A percentile compares a stretch with the other conserved stretches of the same genome.
Evolutionary conservation across 139 green algal species (phyloP).

Genomic region (Coccomyxa sp.): DNA sequence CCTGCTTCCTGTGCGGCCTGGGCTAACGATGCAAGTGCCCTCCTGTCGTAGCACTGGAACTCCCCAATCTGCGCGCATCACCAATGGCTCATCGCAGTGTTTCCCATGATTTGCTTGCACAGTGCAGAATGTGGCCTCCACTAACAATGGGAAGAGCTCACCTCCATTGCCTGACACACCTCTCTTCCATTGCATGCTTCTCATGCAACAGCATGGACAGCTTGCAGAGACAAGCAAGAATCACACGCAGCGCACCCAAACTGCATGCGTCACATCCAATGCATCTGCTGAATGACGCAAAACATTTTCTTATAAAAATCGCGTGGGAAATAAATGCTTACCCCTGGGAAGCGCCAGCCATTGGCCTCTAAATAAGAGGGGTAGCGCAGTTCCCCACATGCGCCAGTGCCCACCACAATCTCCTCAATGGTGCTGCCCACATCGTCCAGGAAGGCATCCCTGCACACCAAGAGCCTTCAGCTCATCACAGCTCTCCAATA

Average conservation of each 20-base stretch:
- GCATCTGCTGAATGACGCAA: no score
- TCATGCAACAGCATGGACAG: no score
- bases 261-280: no score
- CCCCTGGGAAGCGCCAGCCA: slow-evolving; percentile 83
- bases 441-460: slow-evolving; percentile 49
- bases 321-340: slow-evolving; percentile 10
- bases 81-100: not conserved
- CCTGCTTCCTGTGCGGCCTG: slow-evolving; percentile 32
- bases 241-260: no score
- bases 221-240: no score
- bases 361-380: slow-evolving; percentile 73
- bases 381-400: slow-evolving; percentile 64
- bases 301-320: no score
- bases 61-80: slow-evolving; percentile 60
- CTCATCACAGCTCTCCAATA: no score
- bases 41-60: slow-evolving; percentile 66
- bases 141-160: no score
- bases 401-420: slow-evolving; percentile 64
- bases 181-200: no score
- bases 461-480: no score
- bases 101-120: not conserved
- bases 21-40: slow-evolving; percentile 44
- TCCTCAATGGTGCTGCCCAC: slow-evolving; percentile 60
- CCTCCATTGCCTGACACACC: no score
- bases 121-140: no score